phyloP scores from a whole-genome alignment of 129 eudicot species.

The Arctium minus region DNA sequence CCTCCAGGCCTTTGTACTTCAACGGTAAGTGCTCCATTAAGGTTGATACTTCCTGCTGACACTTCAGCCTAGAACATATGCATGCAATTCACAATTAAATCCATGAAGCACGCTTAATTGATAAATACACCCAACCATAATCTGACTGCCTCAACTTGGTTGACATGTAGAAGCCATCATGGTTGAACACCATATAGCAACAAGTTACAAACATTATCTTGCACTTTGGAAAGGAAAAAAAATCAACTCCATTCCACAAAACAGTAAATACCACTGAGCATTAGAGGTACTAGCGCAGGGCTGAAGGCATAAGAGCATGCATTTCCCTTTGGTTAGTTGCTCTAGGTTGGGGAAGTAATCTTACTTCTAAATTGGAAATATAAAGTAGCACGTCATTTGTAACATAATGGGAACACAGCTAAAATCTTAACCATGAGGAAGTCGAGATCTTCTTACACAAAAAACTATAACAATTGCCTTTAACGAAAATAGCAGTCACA shows the following conservation, averaged over 20 bases:
- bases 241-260: not conserved
- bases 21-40: constrained; percentile 83
- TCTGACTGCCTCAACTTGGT: not conserved
- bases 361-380: not conserved
- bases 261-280: not conserved
- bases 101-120: not conserved
- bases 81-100: constrained; percentile 4
- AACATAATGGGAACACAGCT: not conserved
- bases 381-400: not conserved
- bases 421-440: not conserved
- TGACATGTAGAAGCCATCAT: not conserved
- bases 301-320: not conserved
- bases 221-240: not conserved
- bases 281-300: not conserved
- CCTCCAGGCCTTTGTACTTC: constrained; percentile 98
- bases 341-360: not conserved
- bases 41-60: constrained; percentile 95
- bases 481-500: not conserved
- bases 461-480: not conserved
- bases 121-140: not conserved
- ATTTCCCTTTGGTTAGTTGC: not conserved
- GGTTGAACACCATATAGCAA: not conserved
- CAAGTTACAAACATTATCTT: not conserved
- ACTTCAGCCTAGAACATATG: constrained; percentile 66
- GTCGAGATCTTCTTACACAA: constrained; percentile 2